phyloP scores from a whole-genome alignment of 371 early-diverging fungal species.

The Smittium mucronatum region DNA sequence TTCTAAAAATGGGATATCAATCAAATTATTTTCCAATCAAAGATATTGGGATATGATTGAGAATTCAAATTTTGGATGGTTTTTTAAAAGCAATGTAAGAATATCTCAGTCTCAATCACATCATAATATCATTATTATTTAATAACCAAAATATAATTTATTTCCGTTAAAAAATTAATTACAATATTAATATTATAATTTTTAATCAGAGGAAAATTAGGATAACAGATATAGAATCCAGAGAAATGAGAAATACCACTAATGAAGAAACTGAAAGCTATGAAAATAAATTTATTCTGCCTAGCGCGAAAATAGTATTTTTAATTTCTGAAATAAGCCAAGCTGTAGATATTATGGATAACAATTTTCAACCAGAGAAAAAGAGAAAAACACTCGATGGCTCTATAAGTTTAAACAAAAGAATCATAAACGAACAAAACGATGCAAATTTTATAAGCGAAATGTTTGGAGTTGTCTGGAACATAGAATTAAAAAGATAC shows the following conservation, averaged over 20 bases:
- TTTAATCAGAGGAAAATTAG: not conserved
- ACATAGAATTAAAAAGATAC: not conserved
- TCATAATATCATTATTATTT: too few relatives aligned
- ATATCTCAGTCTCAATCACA: not conserved
- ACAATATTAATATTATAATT: not conserved
- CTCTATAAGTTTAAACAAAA: too few relatives aligned
- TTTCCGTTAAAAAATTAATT: too few relatives aligned
- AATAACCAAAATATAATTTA: too few relatives aligned
- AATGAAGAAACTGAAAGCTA: not conserved
- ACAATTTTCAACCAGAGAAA: not conserved
- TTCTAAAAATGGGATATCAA: not conserved
- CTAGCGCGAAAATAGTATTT: not conserved
- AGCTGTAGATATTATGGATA: not conserved
- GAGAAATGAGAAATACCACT: not conserved
- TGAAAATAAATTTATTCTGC: slow-evolving; percentile 2
- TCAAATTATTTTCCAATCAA: not conserved
- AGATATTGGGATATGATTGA: slow-evolving; percentile 8
- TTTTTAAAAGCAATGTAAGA: not conserved
- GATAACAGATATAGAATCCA: not conserved
- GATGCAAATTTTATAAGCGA: not conserved
- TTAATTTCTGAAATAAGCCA: not conserved
- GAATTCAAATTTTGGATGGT: not conserved
- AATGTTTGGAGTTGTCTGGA: slow-evolving; percentile 3
- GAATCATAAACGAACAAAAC: not conserved
- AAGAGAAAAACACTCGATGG: too few relatives aligned